Conservation (phyloP, 805 yeast species). For the Candida maesae region DNA sequence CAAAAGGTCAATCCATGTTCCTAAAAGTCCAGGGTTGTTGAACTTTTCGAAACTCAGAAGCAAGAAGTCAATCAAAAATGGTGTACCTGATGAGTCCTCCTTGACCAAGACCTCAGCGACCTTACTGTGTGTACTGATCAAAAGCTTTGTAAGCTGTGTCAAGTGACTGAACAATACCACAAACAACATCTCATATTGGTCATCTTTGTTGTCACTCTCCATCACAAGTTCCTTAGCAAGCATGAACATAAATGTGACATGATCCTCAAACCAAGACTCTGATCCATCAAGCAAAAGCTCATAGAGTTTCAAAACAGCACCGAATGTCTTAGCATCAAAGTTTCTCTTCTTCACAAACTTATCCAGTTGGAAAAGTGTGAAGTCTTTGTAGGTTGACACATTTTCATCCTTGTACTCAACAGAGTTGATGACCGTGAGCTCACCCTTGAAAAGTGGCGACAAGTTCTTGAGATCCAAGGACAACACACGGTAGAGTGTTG, state of each 20-base stretch:
- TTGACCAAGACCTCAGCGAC: conserved; percentile 16
- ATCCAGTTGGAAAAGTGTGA: conserved; percentile 43
- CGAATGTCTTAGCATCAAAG: conserved; percentile 36
- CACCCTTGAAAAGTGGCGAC: conserved; percentile 49
- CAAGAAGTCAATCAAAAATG: conserved; percentile 23
- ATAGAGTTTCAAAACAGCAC: conserved; percentile 41
- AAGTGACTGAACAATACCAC: conserved; percentile 24
- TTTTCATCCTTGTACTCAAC: conserved; percentile 40
- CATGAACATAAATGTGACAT: conserved; percentile 40
- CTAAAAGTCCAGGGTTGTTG: conserved; percentile 20
- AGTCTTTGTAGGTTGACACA: conserved; percentile 58
- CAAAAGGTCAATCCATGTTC: conserved; percentile 20
- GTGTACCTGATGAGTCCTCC: conserved; percentile 13
- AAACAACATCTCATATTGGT: conserved; percentile 19
- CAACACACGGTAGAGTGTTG: conserved; percentile 49
- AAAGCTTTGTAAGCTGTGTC: conserved; percentile 20
- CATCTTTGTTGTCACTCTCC: conserved; percentile 6
- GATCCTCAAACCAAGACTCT: conserved; percentile 47
- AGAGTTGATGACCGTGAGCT: conserved; percentile 53
- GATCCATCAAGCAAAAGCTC: conserved; percentile 51
- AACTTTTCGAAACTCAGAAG: conserved; percentile 22
- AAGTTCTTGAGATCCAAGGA: conserved; percentile 40
- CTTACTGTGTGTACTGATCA: conserved; percentile 16
- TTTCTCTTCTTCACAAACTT: conserved; percentile 40
- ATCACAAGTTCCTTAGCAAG: conserved; percentile 28